Percentiles rank a stretch among this genome's conserved stretches.
phyloP scores from a whole-genome alignment of 805 yeast species.

The Metschnikowia rubicola region DNA sequence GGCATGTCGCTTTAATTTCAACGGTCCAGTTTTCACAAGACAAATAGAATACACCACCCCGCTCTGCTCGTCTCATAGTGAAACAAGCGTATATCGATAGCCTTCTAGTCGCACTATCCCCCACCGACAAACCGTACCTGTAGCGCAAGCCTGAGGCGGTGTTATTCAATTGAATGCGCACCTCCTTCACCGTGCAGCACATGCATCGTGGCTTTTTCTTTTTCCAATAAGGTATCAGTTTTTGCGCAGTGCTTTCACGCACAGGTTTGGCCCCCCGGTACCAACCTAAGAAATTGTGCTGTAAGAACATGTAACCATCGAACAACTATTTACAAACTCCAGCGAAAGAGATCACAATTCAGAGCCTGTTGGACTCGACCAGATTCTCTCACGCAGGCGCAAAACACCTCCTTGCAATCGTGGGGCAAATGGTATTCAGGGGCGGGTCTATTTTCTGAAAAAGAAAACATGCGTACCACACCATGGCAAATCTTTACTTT shows the following conservation, averaged over 20 bases:
- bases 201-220: conserved; percentile 1
- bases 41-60: not conserved
- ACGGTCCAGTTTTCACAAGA: too few species aligned
- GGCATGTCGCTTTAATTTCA: too few species aligned
- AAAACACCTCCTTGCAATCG: not conserved
- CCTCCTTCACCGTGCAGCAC: not conserved
- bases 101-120: not conserved
- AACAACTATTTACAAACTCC: not conserved
- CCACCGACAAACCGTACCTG: conserved; percentile 3
- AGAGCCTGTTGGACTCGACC: not conserved
- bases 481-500: conserved; percentile 1
- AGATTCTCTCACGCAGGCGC: too few species aligned
- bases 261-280: conserved; percentile 7
- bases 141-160: conserved; percentile 1
- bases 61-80: not conserved
- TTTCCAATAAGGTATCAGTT: not conserved
- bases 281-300: not conserved
- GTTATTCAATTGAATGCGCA: not conserved
- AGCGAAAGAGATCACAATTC: not conserved
- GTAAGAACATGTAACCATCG: not conserved
- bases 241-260: conserved; percentile 6
- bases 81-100: not conserved
- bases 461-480: conserved; percentile 8
- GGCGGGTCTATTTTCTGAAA: conserved; percentile 4
- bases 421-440: conserved; percentile 1